phyloP scores from a whole-genome alignment of 2,329 filamentous ascomycete species.

The Aspergillaceae sp. region DNA sequence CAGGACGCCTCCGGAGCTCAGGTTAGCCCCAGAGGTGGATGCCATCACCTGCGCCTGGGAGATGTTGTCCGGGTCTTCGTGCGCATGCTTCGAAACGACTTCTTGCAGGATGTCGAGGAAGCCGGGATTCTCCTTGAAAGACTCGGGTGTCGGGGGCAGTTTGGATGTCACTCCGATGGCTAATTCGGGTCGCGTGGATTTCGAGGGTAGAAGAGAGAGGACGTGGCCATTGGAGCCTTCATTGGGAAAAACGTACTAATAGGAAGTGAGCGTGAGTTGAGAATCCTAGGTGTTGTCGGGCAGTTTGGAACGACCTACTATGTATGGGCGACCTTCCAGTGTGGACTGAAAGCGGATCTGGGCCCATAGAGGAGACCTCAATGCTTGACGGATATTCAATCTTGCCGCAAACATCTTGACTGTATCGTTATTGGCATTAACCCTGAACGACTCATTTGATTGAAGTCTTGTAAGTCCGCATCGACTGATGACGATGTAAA shows the following conservation, averaged over 20 bases:
- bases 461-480: too few species aligned
- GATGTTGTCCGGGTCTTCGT: constrained; percentile 48
- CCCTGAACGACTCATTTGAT: too few species aligned
- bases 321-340: constrained; percentile 30
- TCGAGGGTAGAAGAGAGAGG: constrained; percentile 49
- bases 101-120: constrained; percentile 51
- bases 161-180: constrained; percentile 48
- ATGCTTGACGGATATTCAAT: constrained; percentile 12
- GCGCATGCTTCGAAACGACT: constrained; percentile 46
- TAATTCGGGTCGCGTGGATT: constrained; percentile 45
- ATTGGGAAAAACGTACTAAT: constrained; percentile 44
- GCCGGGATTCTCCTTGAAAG: constrained; percentile 47
- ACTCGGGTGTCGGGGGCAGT: constrained; percentile 49
- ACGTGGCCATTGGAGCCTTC: constrained; percentile 35
- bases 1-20: constrained; percentile 44
- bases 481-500: constrained; percentile 7
- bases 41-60: constrained; percentile 53
- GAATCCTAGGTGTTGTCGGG: neutral
- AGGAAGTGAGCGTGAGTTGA: constrained; percentile 8
- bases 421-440: too few species aligned
- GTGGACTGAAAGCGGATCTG: constrained; percentile 28
- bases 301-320: constrained; percentile 21
- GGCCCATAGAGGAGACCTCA: constrained; percentile 12
- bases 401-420: constrained; percentile 18
- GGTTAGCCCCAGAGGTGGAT: constrained; percentile 48